Base-by-base conservation (phyloP, 805 yeast species). In the Cephaloascus fragrans region DNA sequence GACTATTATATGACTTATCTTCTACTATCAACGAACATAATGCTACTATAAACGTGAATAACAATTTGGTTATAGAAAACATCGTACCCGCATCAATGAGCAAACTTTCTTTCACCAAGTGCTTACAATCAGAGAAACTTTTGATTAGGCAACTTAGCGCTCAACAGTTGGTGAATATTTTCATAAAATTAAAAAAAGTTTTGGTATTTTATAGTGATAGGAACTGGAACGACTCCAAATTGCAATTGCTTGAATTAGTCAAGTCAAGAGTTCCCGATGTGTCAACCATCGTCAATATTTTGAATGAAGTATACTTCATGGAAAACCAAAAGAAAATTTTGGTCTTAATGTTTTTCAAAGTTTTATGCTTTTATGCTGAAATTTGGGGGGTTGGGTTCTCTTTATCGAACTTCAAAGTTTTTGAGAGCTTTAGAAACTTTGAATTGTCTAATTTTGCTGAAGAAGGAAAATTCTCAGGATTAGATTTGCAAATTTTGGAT, bases 31-130 rank as follows among this genome's bases (percentile, higher is more conserved):
- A 18, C 32, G 28, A 35, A 29, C n/a, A 37, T n/a, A 46, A 35
- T 19, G 29, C 46, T 12, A 29, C 35, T 2, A 23, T 34, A 14
- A 34, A 32, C 20, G 31, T 10, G 79, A 75, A 32, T 1, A 47
- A 49, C 19, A 37, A 52, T 1, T 47, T 63, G 2, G 62, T 80
- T 1, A 50, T 70, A 20, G 88, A 84, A 42, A 64, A 67, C 33
- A 67, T 84, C 4, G 55, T 81, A 4, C 93, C 96, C 3, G 60
- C 77, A 0, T 75, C 85, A 0, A 49, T 88, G 15, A 72, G 82
- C 2, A 73, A 76, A 46, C 41, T 68, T 2, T 65, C 82, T 0
- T 57, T 89, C 36, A 62, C 71, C 1, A 81, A 77, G 44, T 72
- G 83, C 41, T 55, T 90, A 28, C 69, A 69, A 35, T 61, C 69